phyloP scores from a whole-genome alignment of 1,139 yeast genomes.

The Saccharomyces hybrid region DNA sequence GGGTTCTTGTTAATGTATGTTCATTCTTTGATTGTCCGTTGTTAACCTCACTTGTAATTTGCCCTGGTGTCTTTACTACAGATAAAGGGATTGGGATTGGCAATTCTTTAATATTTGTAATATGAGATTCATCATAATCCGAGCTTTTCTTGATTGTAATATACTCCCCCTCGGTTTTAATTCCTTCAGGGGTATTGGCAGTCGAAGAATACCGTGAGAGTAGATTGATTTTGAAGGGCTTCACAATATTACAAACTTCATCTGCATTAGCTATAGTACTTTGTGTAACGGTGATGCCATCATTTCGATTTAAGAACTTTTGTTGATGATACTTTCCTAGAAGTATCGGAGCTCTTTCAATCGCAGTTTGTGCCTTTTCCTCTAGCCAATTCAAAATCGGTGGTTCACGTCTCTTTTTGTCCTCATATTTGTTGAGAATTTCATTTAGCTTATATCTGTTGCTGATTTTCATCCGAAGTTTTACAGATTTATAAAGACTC shows the following conservation, averaged over 20 bases:
- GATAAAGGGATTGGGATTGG: conserved; percentile 28
- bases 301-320: conserved; percentile 8
- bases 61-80: conserved; percentile 5
- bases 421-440: conserved; percentile 24
- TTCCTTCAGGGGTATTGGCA: neutral
- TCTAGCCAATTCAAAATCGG: conserved; percentile 31
- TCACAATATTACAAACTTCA: conserved; percentile 2
- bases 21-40: neutral
- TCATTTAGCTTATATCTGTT: conserved; percentile 30
- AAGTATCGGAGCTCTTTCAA: conserved; percentile 17
- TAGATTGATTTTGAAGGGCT: conserved; percentile 13
- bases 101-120: conserved; percentile 20
- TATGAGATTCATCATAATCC: conserved; percentile 24
- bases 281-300: neutral
- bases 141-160: conserved; percentile 6
- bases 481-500: conserved; percentile 25
- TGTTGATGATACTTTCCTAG: conserved; percentile 4
- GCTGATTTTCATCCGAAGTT: conserved; percentile 28
- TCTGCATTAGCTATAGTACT: conserved; percentile 3
- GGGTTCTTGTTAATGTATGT: neutral
- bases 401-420: conserved; percentile 28
- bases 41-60: neutral
- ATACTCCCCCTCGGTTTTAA: neutral
- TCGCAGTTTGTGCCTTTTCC: conserved; percentile 14
- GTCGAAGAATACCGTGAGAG: conserved; percentile 6